Conservation (phyloP, 768 basidiomycete species). For the Epithele typhae region DNA sequence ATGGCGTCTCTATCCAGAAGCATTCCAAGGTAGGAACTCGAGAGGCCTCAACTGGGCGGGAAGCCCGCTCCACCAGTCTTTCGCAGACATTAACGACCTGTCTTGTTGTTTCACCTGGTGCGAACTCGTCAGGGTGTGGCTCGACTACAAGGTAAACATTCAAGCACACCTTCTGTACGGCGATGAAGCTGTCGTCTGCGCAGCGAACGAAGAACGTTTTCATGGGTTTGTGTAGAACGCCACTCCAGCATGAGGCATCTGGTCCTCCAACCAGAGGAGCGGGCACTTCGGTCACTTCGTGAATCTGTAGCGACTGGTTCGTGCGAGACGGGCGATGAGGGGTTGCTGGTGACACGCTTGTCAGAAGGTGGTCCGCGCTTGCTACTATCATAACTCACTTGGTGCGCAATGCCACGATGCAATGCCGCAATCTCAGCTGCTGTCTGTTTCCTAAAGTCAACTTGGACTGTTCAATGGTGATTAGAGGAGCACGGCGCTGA, state of each 20-base stretch:
- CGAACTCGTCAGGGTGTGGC: neutral
- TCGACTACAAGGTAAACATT: neutral
- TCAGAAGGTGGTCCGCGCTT: constrained; percentile 1
- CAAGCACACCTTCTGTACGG: constrained; percentile 35
- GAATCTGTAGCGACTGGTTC: no score
- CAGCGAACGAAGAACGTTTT: constrained; percentile 51
- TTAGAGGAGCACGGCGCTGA: constrained; percentile 55
- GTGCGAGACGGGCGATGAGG: no score
- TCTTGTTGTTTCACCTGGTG: constrained; percentile 55
- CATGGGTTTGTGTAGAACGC: constrained; percentile 30
- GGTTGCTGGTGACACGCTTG: constrained; percentile 26
- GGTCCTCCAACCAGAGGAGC: no score
- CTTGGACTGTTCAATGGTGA: constrained; percentile 45
- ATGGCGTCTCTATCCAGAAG: neutral
- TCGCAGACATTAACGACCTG: constrained; percentile 47
- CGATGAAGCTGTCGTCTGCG: constrained; percentile 45
- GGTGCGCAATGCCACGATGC: constrained; percentile 65
- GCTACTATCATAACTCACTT: constrained; percentile 50
- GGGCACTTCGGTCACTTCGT: no score
- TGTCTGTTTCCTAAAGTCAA: constrained; percentile 55
- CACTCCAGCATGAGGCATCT: no score
- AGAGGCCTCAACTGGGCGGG: constrained; percentile 2
- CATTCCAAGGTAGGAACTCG: neutral
- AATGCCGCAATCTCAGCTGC: constrained; percentile 51
- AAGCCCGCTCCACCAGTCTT: constrained; percentile 78